A percentile compares a stretch with the other conserved stretches of the same genome.
Evolutionary conservation across 306 rosid species (phyloP).

Genomic region (Quercus agrifolia): DNA sequence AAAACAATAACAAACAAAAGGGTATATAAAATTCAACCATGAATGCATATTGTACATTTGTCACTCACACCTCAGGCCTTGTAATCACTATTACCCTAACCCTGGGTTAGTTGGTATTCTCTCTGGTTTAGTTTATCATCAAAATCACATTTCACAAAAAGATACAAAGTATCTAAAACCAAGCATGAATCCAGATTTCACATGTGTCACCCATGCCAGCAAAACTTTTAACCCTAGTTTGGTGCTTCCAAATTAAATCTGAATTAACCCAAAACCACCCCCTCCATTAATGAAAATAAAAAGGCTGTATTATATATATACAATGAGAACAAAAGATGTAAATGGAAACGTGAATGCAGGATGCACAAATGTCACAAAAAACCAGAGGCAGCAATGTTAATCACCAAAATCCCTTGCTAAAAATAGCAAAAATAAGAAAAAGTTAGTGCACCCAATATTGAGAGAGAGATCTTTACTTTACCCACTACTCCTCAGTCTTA

Average conservation of each 20-base stretch:
- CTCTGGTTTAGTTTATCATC: not conserved
- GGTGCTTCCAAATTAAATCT: conserved; percentile 26
- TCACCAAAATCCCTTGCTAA: conserved; percentile 45
- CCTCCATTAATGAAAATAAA: no score
- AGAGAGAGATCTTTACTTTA: conserved; percentile 2
- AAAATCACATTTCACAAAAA: not conserved
- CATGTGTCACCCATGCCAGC: conserved; percentile 46
- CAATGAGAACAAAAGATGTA: conserved; percentile 32
- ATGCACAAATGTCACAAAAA: conserved; percentile 75
- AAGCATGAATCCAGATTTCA: conserved; percentile 39
- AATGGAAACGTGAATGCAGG: conserved; percentile 53
- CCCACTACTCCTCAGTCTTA: conserved; percentile 23
- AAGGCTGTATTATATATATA: not conserved
- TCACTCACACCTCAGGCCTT: not conserved
- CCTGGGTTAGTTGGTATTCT: not conserved
- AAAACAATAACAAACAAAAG: not conserved
- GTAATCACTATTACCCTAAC: not conserved
- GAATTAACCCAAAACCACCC: conserved; percentile 21
- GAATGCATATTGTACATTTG: conserved; percentile 10
- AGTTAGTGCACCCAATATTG: conserved; percentile 17
- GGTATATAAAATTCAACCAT: not conserved
- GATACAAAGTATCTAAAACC: not conserved
- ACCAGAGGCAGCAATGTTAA: conserved; percentile 28
- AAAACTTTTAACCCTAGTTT: conserved; percentile 20
- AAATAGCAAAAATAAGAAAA: conserved; percentile 42